These are phyloP conservation scores for Epichloe uncinata DNA, from an alignment of 2,329 filamentous ascomycete species.

Conservation along the genomic window DNA sequence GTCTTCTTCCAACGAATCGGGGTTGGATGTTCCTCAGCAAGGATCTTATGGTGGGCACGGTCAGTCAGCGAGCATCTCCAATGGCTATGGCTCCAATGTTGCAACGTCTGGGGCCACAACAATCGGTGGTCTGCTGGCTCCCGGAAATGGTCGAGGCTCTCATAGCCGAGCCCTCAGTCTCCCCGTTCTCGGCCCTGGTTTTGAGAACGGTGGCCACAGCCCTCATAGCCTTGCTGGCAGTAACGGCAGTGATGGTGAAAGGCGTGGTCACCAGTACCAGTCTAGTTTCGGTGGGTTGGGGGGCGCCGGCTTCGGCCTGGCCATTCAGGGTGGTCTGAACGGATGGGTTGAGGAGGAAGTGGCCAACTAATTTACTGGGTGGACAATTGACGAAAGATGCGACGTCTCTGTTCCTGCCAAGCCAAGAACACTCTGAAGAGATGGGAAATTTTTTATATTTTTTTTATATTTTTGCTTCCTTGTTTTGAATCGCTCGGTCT, in stretches of 20 bases:
- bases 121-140: slow-evolving; percentile 65
- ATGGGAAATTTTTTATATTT: slow-evolving; percentile 24
- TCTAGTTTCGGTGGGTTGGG: slow-evolving; percentile 48
- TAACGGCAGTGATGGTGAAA: slow-evolving; percentile 35
- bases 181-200: slow-evolving; percentile 54
- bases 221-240: slow-evolving; percentile 33
- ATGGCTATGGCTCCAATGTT: slow-evolving; percentile 43
- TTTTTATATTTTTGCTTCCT: slow-evolving; percentile 2
- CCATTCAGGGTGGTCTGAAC: slow-evolving; percentile 50
- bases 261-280: slow-evolving; percentile 54
- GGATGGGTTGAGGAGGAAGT: slow-evolving; percentile 58
- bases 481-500: slow-evolving; percentile 14
- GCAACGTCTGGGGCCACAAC: slow-evolving; percentile 48
- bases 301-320: slow-evolving; percentile 44
- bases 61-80: slow-evolving; percentile 52
- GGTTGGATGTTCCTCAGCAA: slow-evolving; percentile 46
- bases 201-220: slow-evolving; percentile 45
- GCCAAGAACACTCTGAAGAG: neutral
- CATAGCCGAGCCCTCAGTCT: slow-evolving; percentile 80
- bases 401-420: neutral
- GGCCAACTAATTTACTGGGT: slow-evolving; percentile 32
- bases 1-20: slow-evolving; percentile 42
- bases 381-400: neutral
- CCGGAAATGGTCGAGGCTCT: slow-evolving; percentile 46
- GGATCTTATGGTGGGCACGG: slow-evolving; percentile 49